Percentiles rank a stretch among this genome's conserved stretches.
These are phyloP conservation scores for Phaeosphaeria sp. DNA, from an alignment of 2,329 filamentous ascomycete species.

Conservation along the genomic window DNA sequence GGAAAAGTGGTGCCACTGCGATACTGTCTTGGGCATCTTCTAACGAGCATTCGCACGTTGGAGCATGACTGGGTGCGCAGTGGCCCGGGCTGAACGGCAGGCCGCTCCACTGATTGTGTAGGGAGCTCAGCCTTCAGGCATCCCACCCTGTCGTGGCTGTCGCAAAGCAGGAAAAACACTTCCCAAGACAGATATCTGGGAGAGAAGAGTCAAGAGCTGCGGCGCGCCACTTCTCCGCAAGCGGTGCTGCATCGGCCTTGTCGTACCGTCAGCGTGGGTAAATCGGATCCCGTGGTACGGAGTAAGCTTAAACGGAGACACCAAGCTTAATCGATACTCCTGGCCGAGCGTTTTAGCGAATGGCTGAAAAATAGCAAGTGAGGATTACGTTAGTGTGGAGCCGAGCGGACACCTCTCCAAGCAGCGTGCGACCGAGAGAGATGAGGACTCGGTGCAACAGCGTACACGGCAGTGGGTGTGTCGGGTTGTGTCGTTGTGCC, in stretches of 20 bases:
- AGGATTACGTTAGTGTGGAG: slow-evolving; percentile 42
- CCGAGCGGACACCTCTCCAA: slow-evolving; percentile 35
- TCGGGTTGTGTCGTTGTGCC: no score
- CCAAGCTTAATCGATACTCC: slow-evolving; percentile 36
- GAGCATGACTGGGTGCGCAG: slow-evolving; percentile 11
- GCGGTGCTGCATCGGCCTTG: slow-evolving; percentile 9
- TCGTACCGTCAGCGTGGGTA: slow-evolving; percentile 36
- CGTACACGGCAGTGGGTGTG: slow-evolving; percentile 12
- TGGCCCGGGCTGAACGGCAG: slow-evolving; percentile 1
- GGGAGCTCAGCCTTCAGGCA: neutral
- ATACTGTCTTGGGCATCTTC: slow-evolving; percentile 27
- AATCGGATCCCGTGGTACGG: slow-evolving; percentile 33
- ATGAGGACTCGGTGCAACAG: slow-evolving; percentile 14
- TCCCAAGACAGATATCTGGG: slow-evolving; percentile 2
- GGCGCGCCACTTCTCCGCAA: neutral
- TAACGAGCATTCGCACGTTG: slow-evolving; percentile 17
- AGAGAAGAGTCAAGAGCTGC: neutral
- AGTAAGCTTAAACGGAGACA: slow-evolving; percentile 45
- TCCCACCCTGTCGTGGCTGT: neutral
- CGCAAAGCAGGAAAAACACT: neutral
- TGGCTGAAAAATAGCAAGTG: slow-evolving; percentile 25
- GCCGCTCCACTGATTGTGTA: neutral
- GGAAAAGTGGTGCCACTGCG: slow-evolving; percentile 18
- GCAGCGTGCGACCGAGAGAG: slow-evolving; percentile 20
- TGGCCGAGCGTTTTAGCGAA: slow-evolving; percentile 29